These are phyloP conservation scores for Trypanosomatidae sp. DNA, from an alignment of 208 protist genomes.

Conservation along the genomic window DNA sequence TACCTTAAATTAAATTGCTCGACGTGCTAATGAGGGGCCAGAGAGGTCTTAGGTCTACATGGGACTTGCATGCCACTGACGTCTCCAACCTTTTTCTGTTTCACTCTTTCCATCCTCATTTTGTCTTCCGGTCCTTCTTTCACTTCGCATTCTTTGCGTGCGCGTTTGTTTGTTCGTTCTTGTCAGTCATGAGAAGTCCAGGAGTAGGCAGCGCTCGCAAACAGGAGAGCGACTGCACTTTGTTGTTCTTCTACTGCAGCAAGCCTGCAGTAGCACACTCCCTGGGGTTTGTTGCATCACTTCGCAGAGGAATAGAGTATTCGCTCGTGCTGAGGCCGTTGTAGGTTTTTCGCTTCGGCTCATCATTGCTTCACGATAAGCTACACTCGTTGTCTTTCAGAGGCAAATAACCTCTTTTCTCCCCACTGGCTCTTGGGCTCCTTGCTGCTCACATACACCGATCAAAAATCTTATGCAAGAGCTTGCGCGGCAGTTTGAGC, in stretches of 20 bases:
- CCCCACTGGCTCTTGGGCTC: background rate
- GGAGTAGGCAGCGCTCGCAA: background rate
- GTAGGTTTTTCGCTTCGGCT: background rate
- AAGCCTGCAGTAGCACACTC: background rate
- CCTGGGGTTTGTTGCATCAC: background rate
- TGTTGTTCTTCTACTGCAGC: background rate
- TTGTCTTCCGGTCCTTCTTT: background rate
- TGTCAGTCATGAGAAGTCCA: background rate
- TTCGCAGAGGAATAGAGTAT: background rate
- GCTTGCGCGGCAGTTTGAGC: constrained; percentile 25
- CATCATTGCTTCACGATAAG: background rate
- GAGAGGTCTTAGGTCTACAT: background rate
- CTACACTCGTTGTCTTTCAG: background rate
- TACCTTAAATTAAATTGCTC: background rate
- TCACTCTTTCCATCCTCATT: background rate
- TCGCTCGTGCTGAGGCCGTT: background rate
- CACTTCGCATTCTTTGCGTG: background rate
- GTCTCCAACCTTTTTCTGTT: background rate
- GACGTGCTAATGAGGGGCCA: background rate
- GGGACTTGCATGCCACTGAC: background rate
- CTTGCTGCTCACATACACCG: background rate
- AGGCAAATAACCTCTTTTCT: background rate
- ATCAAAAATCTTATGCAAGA: constrained; percentile 3
- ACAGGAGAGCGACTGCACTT: background rate
- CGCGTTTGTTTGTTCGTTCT: background rate